Conservation (phyloP, 768 basidiomycete genomes). For the Leccinellum rugosiceps region DNA sequence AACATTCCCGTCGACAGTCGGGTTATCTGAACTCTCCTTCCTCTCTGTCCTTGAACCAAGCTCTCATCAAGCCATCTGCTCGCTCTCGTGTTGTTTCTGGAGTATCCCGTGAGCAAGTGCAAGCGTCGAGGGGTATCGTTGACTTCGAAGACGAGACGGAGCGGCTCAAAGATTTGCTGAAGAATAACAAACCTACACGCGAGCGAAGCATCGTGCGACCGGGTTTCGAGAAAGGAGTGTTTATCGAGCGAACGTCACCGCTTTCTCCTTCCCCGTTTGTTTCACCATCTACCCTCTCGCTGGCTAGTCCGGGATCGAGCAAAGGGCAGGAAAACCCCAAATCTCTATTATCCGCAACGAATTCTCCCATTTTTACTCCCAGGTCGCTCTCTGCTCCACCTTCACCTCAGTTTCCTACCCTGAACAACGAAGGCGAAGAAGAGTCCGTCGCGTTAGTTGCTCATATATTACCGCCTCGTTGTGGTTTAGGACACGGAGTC, state of each 20-base stretch:
- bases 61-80: slow-evolving; percentile 52
- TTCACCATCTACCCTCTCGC: slow-evolving; percentile 1
- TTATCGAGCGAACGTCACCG: slow-evolving; percentile 22
- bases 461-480: slow-evolving; percentile 46
- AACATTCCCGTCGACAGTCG: slow-evolving; percentile 28
- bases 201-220: slow-evolving; percentile 27
- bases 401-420: slow-evolving; percentile 20
- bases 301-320: slow-evolving; percentile 13
- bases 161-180: slow-evolving; percentile 70
- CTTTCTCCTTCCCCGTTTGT: slow-evolving; percentile 13
- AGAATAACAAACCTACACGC: slow-evolving; percentile 39
- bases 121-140: slow-evolving; percentile 75
- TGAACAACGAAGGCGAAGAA: slow-evolving; percentile 16
- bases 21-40: slow-evolving; percentile 34
- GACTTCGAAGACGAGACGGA: slow-evolving; percentile 82
- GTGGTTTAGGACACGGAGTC: slow-evolving; percentile 39
- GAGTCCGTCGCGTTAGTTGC: slow-evolving; percentile 19
- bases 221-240: slow-evolving; percentile 27
- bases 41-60: slow-evolving; percentile 31
- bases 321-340: slow-evolving; percentile 34
- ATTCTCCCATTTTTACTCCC: slow-evolving; percentile 41
- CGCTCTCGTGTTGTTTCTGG: slow-evolving; percentile 70
- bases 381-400: slow-evolving; percentile 38
- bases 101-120: slow-evolving; percentile 63
- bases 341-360: slow-evolving; percentile 45